Evolutionary conservation across 805 yeast species (phyloP).

Genomic region (Dipodascopsis uninucleata): DNA sequence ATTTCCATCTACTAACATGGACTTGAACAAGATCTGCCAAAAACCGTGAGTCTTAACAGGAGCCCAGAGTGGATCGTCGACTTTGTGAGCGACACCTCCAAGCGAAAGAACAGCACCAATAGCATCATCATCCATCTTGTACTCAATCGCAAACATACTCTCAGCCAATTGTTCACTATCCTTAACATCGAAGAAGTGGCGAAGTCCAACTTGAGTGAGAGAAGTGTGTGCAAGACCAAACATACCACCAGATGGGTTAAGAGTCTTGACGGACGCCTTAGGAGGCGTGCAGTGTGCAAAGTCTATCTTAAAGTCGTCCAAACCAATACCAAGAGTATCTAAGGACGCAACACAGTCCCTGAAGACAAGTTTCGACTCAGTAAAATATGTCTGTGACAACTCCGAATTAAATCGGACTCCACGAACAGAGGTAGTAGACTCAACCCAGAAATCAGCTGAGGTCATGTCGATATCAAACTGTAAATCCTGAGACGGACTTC

Average conservation of each 20-base stretch:
- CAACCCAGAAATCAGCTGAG: conserved; percentile 27
- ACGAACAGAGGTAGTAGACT: conserved; percentile 22
- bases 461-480: conserved; percentile 26
- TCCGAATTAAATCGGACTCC: conserved; percentile 20
- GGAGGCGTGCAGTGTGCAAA: conserved; percentile 27
- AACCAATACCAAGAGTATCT: conserved; percentile 15
- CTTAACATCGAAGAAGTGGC: conserved; percentile 17
- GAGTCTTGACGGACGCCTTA: conserved; percentile 22
- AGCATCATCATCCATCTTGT: conserved; percentile 11
- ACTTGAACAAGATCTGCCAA: conserved; percentile 26
- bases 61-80: conserved; percentile 26
- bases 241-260: conserved; percentile 27
- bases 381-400: conserved; percentile 23
- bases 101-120: conserved; percentile 12
- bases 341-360: conserved; percentile 22
- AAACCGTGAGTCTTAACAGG: conserved; percentile 26
- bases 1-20: conserved; percentile 23
- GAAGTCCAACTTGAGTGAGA: conserved; percentile 22
- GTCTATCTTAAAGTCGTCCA: conserved; percentile 6
- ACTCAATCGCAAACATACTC: conserved; percentile 18
- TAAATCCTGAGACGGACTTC: conserved; percentile 20
- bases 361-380: conserved; percentile 20
- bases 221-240: conserved; percentile 26
- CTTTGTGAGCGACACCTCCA: conserved; percentile 20
- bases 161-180: conserved; percentile 10